Conservation (phyloP, 2,329 filamentous ascomycete genomes). For the Colletotrichum lentis region DNA sequence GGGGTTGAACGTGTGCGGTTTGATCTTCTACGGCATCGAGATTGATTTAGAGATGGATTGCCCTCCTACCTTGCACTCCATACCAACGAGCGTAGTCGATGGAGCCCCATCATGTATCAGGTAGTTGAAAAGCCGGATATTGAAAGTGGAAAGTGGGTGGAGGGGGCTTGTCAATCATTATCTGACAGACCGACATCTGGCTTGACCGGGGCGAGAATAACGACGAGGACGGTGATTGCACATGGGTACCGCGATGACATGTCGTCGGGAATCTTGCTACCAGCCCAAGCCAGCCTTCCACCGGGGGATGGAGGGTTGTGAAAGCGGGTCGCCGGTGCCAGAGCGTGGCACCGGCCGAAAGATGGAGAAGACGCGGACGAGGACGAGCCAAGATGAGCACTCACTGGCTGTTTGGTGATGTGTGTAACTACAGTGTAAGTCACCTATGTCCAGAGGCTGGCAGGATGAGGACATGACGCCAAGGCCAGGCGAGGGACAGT, state of each 20-base stretch:
- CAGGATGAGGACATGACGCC: slow-evolving; percentile 14
- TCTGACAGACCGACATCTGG: slow-evolving; percentile 14
- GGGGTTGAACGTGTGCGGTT: not conserved
- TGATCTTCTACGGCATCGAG: not conserved
- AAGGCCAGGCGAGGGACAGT: slow-evolving; percentile 31
- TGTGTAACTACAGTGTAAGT: too few relatives aligned
- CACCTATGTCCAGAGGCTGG: not conserved
- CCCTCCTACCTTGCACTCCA: too few relatives aligned
- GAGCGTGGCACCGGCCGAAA: not conserved
- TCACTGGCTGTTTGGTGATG: not conserved
- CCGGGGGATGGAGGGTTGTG: not conserved
- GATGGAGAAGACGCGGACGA: slow-evolving; percentile 1
- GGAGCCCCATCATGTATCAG: slow-evolving; percentile 11
- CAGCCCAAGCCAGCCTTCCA: not conserved
- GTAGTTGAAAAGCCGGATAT: slow-evolving; percentile 17
- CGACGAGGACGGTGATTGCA: not conserved
- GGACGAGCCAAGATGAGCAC: not conserved
- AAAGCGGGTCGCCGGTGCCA: not conserved
- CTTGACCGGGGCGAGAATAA: slow-evolving; percentile 11
- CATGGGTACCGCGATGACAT: not conserved
- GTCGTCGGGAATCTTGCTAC: not conserved
- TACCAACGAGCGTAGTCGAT: not conserved
- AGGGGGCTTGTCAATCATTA: slow-evolving; percentile 29
- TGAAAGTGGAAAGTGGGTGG: slow-evolving; percentile 24
- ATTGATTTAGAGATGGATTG: not conserved